These are phyloP conservation scores for Bretschneidera sinensis DNA, from an alignment of 345 rosid genomes.

Conservation along the genomic window DNA sequence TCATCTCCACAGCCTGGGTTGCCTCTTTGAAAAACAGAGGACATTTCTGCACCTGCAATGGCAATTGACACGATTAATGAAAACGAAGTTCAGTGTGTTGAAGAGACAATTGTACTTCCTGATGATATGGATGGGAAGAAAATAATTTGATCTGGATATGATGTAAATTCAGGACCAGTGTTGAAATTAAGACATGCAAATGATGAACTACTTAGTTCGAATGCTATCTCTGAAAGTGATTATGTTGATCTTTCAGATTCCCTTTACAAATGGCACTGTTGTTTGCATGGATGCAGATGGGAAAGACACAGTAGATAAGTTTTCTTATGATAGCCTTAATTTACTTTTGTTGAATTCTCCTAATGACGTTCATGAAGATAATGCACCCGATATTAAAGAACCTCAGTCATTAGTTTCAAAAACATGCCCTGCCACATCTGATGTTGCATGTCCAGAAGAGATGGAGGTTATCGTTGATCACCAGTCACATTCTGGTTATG, in stretches of 20 bases:
- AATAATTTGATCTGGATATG: slow-evolving; percentile 15
- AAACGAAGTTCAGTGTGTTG: slow-evolving; percentile 20
- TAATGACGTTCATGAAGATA: slow-evolving; percentile 14
- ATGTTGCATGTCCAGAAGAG: slow-evolving; percentile 19
- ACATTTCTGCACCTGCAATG: slow-evolving; percentile 31
- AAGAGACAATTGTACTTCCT: slow-evolving; percentile 6
- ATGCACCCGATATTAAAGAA: slow-evolving; percentile 17
- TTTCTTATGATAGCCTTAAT: slow-evolving; percentile 19
- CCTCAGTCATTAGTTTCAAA: slow-evolving; percentile 15
- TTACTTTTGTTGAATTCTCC: slow-evolving; percentile 24
- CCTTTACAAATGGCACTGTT: slow-evolving; percentile 21
- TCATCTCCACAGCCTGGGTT: slow-evolving; percentile 25
- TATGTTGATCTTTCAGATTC: slow-evolving; percentile 35
- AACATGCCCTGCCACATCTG: slow-evolving; percentile 16
- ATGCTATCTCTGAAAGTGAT: slow-evolving; percentile 28
- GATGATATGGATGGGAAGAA: slow-evolving; percentile 18
- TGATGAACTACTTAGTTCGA: slow-evolving; percentile 18
- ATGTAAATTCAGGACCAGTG: slow-evolving; percentile 6
- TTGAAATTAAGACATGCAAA: slow-evolving; percentile 9
- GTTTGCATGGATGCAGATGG: slow-evolving; percentile 19
- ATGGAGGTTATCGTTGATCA: slow-evolving; percentile 25
- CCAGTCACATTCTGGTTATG: slow-evolving; percentile 23
- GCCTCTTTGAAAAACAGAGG: slow-evolving; percentile 43
- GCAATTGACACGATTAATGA: slow-evolving; percentile 21
- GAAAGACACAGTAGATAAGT: slow-evolving; percentile 21